A percentile compares a stretch with the other conserved stretches of the same genome.
These are phyloP conservation scores for Calamus simplicifolius DNA, from an alignment of 176 grass and related monocot species.

Conservation along the genomic window DNA sequence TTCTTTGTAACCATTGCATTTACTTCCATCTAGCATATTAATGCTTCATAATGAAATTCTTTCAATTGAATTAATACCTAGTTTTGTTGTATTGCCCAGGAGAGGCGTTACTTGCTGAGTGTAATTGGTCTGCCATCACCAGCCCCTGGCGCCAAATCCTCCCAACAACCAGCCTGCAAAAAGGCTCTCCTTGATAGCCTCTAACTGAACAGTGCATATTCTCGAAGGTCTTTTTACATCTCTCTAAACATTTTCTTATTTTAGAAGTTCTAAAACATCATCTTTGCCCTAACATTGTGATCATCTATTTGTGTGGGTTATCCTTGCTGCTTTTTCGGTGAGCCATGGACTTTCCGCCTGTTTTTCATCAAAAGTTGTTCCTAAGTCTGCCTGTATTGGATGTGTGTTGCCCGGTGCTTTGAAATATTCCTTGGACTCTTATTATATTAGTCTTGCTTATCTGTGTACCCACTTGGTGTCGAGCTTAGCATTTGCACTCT, in stretches of 20 bases:
- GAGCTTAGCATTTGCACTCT: not conserved
- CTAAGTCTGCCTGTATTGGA: not conserved
- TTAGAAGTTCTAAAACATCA: conserved; percentile 11
- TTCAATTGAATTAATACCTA: conserved; percentile 2
- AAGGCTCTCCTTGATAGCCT: conserved; percentile 91
- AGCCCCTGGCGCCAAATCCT: conserved; percentile 31
- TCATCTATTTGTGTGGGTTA: conserved; percentile 5
- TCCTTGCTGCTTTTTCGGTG: not conserved
- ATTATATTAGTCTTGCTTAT: not conserved
- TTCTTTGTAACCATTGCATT: no score
- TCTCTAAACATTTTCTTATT: not conserved
- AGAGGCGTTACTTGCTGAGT: conserved; percentile 76
- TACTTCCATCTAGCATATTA: not conserved
- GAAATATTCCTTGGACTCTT: not conserved
- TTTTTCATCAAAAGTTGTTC: not conserved
- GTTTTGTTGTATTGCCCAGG: conserved; percentile 43
- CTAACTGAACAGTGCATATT: conserved; percentile 13
- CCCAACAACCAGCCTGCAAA: conserved; percentile 86
- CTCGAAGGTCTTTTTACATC: not conserved
- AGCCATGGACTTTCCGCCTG: no score
- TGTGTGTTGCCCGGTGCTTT: not conserved
- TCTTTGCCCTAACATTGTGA: conserved; percentile 5
- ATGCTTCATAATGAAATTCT: not conserved
- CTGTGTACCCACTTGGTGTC: not conserved
- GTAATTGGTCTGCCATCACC: conserved; percentile 66